Conservation (phyloP, 306 rosid species). For the Parietaria judaica region DNA sequence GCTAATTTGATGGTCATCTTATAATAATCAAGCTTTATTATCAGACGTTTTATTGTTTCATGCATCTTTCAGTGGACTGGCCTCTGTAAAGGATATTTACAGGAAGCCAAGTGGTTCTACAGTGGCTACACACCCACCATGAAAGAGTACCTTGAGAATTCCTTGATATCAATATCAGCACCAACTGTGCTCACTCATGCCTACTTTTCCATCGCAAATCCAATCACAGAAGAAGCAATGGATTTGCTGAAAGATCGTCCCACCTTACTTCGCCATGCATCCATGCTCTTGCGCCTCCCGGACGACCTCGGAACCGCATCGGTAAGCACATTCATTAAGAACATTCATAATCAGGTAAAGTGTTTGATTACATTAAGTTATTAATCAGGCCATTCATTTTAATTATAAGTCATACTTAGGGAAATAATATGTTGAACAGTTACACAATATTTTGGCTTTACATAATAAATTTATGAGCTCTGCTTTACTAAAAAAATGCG, state of each 20-base stretch:
- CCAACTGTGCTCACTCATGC: constrained; percentile 9
- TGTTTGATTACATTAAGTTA: no score
- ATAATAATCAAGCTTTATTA: no score
- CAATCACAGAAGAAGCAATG: constrained; percentile 11
- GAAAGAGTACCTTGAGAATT: constrained; percentile 22
- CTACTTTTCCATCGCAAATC: constrained; percentile 6
- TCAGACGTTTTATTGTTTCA: no score
- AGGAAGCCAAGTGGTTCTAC: constrained; percentile 25
- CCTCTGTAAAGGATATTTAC: constrained; percentile 12
- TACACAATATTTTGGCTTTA: no score
- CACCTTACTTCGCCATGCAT: neutral
- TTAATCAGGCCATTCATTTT: no score
- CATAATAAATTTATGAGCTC: no score
- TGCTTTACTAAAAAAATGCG: no score
- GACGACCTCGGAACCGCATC: constrained; percentile 27
- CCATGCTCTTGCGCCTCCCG: constrained; percentile 12
- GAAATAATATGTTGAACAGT: no score
- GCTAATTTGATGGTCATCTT: no score
- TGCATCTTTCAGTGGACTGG: constrained; percentile 23
- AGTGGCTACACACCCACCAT: constrained; percentile 17
- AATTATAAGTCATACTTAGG: no score
- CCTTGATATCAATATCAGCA: constrained; percentile 15
- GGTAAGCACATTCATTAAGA: neutral
- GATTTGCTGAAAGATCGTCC: constrained; percentile 9
- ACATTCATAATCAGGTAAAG: no score